Conservation (phyloP, 176 grass and related monocot species). For the Zoysia pacifica region DNA sequence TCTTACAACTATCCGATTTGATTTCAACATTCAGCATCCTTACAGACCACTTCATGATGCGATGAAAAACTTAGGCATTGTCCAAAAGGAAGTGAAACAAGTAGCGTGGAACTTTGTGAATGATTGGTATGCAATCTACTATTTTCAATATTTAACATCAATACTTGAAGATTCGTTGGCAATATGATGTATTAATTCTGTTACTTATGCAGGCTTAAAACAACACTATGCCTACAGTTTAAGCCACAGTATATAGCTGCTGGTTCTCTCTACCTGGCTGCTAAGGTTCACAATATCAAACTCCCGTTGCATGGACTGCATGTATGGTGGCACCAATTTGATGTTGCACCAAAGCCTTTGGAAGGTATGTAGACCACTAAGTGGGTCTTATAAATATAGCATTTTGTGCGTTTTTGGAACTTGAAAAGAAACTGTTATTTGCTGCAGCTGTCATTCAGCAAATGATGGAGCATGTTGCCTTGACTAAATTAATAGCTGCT, state of each 20-base stretch:
- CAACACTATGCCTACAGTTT: conserved; percentile 72
- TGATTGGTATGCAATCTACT: conserved; percentile 59
- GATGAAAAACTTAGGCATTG: conserved; percentile 63
- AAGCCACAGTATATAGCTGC: conserved; percentile 81
- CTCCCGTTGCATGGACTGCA: conserved; percentile 56
- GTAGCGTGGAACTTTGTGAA: conserved; percentile 89
- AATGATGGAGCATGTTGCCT: conserved; percentile 56
- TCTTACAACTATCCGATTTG: conserved; percentile 72
- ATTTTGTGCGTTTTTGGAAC: conserved; percentile 21
- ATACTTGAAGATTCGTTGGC: conserved; percentile 13
- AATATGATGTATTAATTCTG: conserved; percentile 38
- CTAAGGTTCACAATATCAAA: conserved; percentile 67
- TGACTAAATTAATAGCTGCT: conserved; percentile 35
- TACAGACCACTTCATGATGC: conserved; percentile 74
- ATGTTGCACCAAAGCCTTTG: conserved; percentile 66
- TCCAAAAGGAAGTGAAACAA: conserved; percentile 59
- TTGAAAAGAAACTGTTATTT: conserved; percentile 35
- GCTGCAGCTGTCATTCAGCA: conserved; percentile 58
- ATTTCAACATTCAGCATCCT: conserved; percentile 78
- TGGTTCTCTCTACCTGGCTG: conserved; percentile 62
- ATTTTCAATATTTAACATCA: conserved; percentile 26
- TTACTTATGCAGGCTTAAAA: conserved; percentile 60
- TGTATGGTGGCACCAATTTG: conserved; percentile 89
- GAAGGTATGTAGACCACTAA: conserved; percentile 59
- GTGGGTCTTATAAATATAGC: background rate